Evolutionary conservation across 495 filamentous ascomycete species (phyloP).

Genomic region (Aspergillus indologenus): DNA sequence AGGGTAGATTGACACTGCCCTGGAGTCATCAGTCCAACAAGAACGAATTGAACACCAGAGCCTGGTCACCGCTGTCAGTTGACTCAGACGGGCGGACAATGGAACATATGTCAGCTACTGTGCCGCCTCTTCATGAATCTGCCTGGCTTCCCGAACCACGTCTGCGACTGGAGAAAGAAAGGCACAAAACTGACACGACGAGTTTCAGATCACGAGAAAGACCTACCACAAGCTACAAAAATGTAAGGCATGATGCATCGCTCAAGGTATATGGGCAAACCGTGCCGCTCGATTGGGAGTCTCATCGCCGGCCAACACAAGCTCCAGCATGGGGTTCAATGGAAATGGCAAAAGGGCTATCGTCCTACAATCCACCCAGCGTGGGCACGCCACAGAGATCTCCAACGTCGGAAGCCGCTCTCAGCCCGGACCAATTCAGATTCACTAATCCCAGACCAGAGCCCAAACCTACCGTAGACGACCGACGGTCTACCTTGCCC

Average conservation of each 20-base stretch:
- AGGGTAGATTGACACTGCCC: constrained; percentile 6
- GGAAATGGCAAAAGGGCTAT: neutral
- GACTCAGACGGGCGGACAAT: neutral
- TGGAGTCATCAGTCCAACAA: neutral
- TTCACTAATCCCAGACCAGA: neutral
- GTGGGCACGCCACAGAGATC: neutral
- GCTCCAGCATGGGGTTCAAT: too few species aligned
- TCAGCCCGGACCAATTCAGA: neutral
- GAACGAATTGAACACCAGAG: neutral
- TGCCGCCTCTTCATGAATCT: neutral
- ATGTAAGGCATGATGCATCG: too few species aligned
- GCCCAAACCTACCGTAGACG: neutral
- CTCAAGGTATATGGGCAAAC: too few species aligned
- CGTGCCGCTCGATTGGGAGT: too few species aligned
- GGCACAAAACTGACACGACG: neutral
- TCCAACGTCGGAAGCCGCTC: neutral
- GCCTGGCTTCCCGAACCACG: neutral
- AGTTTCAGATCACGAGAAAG: too few species aligned
- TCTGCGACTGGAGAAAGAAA: neutral
- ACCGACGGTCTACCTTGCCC: neutral
- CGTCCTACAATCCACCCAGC: neutral
- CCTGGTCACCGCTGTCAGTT: neutral
- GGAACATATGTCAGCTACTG: neutral
- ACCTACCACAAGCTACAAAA: too few species aligned
- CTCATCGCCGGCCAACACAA: too few species aligned